A percentile compares a stretch with the other conserved stretches of the same genome.
Evolutionary conservation across 2,329 filamentous ascomycete species (phyloP).

Genomic region (Hortaea werneckii): DNA sequence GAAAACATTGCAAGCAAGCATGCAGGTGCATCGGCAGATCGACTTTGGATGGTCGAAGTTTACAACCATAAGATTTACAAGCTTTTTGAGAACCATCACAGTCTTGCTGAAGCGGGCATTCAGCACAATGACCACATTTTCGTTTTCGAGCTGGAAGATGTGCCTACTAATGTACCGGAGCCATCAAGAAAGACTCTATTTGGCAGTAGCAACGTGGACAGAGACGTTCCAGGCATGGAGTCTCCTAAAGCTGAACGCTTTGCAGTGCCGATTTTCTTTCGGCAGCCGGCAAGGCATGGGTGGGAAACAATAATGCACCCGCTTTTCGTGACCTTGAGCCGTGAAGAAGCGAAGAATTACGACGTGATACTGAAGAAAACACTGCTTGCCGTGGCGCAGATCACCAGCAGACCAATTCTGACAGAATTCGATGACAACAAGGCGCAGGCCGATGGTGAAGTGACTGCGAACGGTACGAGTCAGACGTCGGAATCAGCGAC

Average conservation of each 20-base stretch:
- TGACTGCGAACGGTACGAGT: constrained; percentile 1
- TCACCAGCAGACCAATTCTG: constrained; percentile 62
- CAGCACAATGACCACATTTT: constrained; percentile 51
- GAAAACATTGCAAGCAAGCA: constrained; percentile 48
- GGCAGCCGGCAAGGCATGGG: constrained; percentile 28
- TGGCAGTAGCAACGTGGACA: constrained; percentile 35
- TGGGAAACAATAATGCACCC: constrained; percentile 17
- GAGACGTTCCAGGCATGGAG: constrained; percentile 40
- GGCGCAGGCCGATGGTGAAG: neutral
- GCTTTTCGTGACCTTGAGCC: constrained; percentile 63
- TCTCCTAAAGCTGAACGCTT: constrained; percentile 55
- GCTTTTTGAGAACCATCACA: constrained; percentile 60
- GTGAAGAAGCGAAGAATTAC: constrained; percentile 58
- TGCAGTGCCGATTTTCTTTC: constrained; percentile 60
- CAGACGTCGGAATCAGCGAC: constrained; percentile 43
- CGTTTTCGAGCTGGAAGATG: constrained; percentile 67
- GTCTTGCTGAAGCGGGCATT: constrained; percentile 63
- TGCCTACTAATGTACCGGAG: constrained; percentile 67
- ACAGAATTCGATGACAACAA: constrained; percentile 32
- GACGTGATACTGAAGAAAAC: constrained; percentile 72
- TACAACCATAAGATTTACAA: constrained; percentile 81
- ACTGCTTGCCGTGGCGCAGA: constrained; percentile 61
- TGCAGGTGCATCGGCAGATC: constrained; percentile 41
- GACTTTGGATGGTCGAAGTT: constrained; percentile 71
- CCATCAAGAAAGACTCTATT: constrained; percentile 36